phyloP scores from a whole-genome alignment of 345 rosid genomes.

The Lenwebbia sp. region DNA sequence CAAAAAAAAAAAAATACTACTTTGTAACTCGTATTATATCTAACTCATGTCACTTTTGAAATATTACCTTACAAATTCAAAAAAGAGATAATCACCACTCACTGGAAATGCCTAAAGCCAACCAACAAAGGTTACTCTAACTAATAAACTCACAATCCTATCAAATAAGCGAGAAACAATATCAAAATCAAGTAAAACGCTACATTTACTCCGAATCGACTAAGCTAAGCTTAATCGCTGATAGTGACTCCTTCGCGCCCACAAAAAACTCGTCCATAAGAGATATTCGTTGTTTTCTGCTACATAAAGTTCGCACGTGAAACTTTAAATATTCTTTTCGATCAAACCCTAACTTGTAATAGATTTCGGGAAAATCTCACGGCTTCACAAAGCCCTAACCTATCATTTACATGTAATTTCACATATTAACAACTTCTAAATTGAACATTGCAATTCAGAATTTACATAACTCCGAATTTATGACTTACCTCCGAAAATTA shows the following conservation, averaged over 20 bases:
- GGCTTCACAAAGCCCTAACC: neutral
- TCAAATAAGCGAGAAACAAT: too few species aligned
- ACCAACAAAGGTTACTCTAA: too few species aligned
- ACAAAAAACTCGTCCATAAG: neutral
- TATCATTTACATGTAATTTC: neutral
- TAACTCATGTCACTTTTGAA: too few species aligned
- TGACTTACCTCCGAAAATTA: neutral
- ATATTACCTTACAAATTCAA: too few species aligned
- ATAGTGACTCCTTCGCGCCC: neutral
- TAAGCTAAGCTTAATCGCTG: neutral
- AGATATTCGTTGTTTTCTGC: accelerated
- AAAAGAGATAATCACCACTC: too few species aligned
- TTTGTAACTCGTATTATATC: too few species aligned
- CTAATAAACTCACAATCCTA: too few species aligned
- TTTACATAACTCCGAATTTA: neutral
- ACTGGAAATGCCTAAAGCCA: too few species aligned
- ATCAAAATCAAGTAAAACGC: too few species aligned
- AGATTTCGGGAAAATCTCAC: neutral
- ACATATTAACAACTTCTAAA: neutral
- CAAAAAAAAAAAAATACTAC: too few species aligned
- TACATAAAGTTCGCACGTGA: accelerated
- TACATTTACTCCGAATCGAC: too few species aligned
- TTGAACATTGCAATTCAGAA: neutral
- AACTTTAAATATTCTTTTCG: accelerated
- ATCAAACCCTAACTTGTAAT: neutral